Evolutionary conservation across 164 flowering plant genomes (phyloP).

Genomic region (Chloranthus sessilifolius): DNA sequence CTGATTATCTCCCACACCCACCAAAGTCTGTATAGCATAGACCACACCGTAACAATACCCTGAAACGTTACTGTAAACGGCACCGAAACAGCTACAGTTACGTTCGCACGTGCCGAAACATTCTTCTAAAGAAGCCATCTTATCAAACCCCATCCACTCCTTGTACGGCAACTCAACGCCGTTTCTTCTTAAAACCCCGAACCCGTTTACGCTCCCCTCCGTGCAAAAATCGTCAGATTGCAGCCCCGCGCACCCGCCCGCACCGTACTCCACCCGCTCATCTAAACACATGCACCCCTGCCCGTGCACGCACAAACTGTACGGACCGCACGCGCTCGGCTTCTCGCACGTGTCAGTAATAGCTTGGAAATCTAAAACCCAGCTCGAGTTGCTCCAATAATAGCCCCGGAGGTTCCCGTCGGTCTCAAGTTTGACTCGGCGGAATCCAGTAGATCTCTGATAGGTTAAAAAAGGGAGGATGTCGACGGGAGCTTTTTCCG

Average conservation of each 20-base stretch:
- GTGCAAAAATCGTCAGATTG: conserved; percentile 49
- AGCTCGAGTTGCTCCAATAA: conserved; percentile 59
- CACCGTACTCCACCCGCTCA: conserved; percentile 29
- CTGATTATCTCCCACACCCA: conserved; percentile 52
- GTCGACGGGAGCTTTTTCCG: conserved; percentile 44
- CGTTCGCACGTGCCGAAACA: conserved; percentile 60
- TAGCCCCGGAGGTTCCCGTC: conserved; percentile 85
- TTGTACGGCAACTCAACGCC: conserved; percentile 81
- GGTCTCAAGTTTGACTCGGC: conserved; percentile 53
- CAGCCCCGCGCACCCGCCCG: conserved; percentile 31
- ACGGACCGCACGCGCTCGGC: conserved; percentile 73
- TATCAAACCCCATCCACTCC: conserved; percentile 51
- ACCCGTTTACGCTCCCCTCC: conserved; percentile 12
- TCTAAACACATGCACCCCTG: conserved; percentile 63
- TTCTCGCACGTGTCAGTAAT: conserved; percentile 57
- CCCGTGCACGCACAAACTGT: conserved; percentile 67
- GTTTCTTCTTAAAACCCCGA: conserved; percentile 30
- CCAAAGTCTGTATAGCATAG: conserved; percentile 61
- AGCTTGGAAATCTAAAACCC: conserved; percentile 59
- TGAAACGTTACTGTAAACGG: conserved; percentile 64
- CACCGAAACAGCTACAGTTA: conserved; percentile 88
- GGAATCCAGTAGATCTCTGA: conserved; percentile 39
- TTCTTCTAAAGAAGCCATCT: conserved; percentile 34
- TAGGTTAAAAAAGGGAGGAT: conserved; percentile 61
- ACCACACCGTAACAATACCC: conserved; percentile 70